phyloP scores from a whole-genome alignment of 164 flowering plant genomes.

The Pachysandra terminalis region DNA sequence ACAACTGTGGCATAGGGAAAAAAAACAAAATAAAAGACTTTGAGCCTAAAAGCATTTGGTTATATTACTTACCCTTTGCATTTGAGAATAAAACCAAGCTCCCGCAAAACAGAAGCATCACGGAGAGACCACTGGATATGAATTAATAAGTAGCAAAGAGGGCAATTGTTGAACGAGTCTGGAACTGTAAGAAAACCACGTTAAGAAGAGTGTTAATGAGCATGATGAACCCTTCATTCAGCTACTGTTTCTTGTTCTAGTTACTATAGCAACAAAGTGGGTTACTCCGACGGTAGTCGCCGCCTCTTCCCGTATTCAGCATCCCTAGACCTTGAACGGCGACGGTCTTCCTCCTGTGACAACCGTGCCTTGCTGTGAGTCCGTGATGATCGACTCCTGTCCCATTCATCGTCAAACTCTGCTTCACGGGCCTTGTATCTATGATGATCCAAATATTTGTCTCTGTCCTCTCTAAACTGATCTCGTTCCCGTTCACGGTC shows the following conservation, averaged over 20 bases:
- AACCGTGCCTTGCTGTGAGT: slow-evolving; percentile 59
- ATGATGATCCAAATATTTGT: slow-evolving; percentile 57
- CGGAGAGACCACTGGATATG: slow-evolving; percentile 16
- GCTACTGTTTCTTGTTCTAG: slow-evolving; percentile 3
- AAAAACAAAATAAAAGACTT: background rate
- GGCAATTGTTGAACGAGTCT: slow-evolving; percentile 6
- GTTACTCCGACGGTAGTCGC: slow-evolving; percentile 50
- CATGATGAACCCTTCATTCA: slow-evolving; percentile 10
- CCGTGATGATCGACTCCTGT: slow-evolving; percentile 70
- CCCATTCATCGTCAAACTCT: slow-evolving; percentile 73
- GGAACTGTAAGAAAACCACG: slow-evolving; percentile 8
- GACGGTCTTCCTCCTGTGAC: slow-evolving; percentile 66
- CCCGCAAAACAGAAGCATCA: slow-evolving; percentile 8
- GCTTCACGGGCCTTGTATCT: slow-evolving; percentile 57
- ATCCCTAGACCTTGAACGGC: slow-evolving; percentile 73
- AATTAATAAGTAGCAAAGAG: slow-evolving; percentile 4
- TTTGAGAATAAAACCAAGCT: slow-evolving; percentile 9
- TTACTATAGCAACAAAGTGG: slow-evolving; percentile 1
- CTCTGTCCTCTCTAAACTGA: slow-evolving; percentile 63
- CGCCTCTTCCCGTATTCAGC: slow-evolving; percentile 78
- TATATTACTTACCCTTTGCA: slow-evolving; percentile 15
- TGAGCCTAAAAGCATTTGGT: background rate
- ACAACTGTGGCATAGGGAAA: background rate
- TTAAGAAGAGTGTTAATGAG: slow-evolving; percentile 15
- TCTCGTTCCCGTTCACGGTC: slow-evolving; percentile 55